A percentile compares a stretch with the other conserved stretches of the same genome.
Evolutionary conservation across 345 rosid species (phyloP).

Genomic region (Crucihimalaya himalaica): DNA sequence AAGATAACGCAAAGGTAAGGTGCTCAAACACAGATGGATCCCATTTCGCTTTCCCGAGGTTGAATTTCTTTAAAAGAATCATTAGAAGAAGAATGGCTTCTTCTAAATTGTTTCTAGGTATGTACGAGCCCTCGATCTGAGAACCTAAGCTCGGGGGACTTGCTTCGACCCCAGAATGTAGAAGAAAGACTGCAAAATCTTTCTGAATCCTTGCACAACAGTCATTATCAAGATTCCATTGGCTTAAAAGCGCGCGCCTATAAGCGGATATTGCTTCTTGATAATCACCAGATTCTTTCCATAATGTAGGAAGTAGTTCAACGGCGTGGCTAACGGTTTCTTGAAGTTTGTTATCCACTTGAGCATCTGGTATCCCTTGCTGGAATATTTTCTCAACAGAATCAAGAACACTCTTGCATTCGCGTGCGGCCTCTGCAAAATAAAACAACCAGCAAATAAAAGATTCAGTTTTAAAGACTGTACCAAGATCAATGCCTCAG

Average conservation of each 20-base stretch:
- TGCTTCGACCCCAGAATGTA: conserved; percentile 89
- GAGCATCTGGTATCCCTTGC: conserved; percentile 80
- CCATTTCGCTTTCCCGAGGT: conserved; percentile 67
- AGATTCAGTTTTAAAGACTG: not conserved
- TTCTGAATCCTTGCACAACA: conserved; percentile 86
- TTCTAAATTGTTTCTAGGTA: conserved; percentile 87
- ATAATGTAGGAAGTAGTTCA: conserved; percentile 83
- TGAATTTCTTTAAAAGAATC: conserved; percentile 68
- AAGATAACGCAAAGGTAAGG: conserved; percentile 68
- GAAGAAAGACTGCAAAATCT: conserved; percentile 75
- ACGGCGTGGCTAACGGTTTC: conserved; percentile 89
- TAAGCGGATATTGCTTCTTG: conserved; percentile 76
- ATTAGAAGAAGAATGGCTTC: conserved; percentile 89
- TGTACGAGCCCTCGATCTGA: conserved; percentile 75
- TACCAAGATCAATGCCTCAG: not conserved
- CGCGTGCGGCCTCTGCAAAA: conserved; percentile 77
- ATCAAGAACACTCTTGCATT: conserved; percentile 86
- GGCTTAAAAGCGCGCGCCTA: conserved; percentile 82
- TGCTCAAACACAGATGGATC: conserved; percentile 89
- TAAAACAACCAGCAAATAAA: conserved; percentile 8
- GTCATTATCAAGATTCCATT: conserved; percentile 80
- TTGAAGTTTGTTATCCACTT: conserved; percentile 72
- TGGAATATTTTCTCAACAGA: conserved; percentile 81
- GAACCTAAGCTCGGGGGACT: conserved; percentile 73
- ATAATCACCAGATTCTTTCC: conserved; percentile 72